Conservation (phyloP, 192 early-diverging fungal genomes). For the Coemansia sp. region DNA sequence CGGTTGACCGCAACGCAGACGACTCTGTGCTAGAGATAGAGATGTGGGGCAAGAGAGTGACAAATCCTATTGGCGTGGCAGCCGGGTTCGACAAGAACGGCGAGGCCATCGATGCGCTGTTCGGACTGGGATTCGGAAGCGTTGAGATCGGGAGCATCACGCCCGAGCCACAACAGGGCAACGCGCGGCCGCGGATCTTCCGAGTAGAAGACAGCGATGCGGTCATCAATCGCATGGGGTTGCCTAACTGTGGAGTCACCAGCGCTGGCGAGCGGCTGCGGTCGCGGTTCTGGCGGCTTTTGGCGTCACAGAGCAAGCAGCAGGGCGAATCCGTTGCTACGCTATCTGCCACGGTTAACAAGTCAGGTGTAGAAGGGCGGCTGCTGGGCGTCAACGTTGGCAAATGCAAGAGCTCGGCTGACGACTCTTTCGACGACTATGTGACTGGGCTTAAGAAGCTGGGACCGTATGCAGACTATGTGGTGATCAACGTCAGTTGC, state of each 20-base stretch:
- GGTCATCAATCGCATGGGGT: conserved; percentile 88
- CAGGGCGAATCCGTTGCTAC: conserved; percentile 50
- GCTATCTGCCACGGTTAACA: conserved; percentile 43
- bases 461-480: conserved; percentile 81
- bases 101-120: conserved; percentile 81
- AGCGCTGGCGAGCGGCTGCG: conserved; percentile 64
- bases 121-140: conserved; percentile 82
- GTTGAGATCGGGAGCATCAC: conserved; percentile 93
- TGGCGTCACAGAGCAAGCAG: conserved; percentile 54
- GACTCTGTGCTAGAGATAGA: conserved; percentile 56
- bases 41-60: conserved; percentile 71
- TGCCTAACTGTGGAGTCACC: conserved; percentile 81
- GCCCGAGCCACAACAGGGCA: conserved; percentile 82
- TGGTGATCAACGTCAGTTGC: conserved; percentile 87
- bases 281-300: conserved; percentile 67
- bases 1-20: conserved; percentile 63
- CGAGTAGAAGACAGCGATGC: conserved; percentile 69
- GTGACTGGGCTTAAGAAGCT: conserved; percentile 71
- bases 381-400: conserved; percentile 87
- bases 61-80: conserved; percentile 84
- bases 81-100: conserved; percentile 94
- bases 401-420: conserved; percentile 78
- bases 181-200: conserved; percentile 85
- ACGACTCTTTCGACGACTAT: conserved; percentile 75
- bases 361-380: conserved; percentile 59